Evolutionary conservation across 2,329 filamentous ascomycete species (phyloP), one percentile per base, ranked within the genome.

Genomic region (Esteya vermicola): DNA sequence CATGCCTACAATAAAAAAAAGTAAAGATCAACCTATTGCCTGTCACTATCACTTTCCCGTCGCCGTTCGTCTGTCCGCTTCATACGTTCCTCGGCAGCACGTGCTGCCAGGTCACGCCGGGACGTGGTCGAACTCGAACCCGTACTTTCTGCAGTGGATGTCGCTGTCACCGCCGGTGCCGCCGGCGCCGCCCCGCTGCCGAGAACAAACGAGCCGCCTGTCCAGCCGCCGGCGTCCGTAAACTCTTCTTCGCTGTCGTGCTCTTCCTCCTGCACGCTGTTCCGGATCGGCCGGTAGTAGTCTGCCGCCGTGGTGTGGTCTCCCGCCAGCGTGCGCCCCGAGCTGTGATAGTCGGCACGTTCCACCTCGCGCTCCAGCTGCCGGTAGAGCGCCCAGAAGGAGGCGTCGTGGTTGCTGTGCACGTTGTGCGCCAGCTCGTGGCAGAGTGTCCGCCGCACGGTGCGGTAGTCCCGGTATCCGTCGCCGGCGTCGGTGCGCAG

Each of bases 391-490:
- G 85, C 74, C 89, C 91, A 96, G 54, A 98, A 98, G 35, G 82
- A 64, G 16, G 75, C 67, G 58, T 96, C 86, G 57, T 98, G 91
- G 0, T 81, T 75, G 0, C 81, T 69, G 60, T 81, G 80, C 9
- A 94, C 84, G 51, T 94, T 95, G 59, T 98, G 91, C 48, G 88
- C 81, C 16, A 98, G 67, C 63, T 98, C 91, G 61, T 98, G 91
- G 54, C 89, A 96, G 12, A 98, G 66, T 34, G 91, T 96, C 50
- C 83, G 84, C 38, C 91, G 74, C 36, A 98, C 93, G 0, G 81
- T 88, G 51, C 81, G 80, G 62, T 96, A 98, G 55, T 95, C 85
- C 28, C 91, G 67, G 53, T 94, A 96, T 1, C 91, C 91, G 56
- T 94, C 86, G 55, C 91, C 85, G 3, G 83, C 84, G 60, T 98